These are phyloP conservation scores for Tulasnella sp. DNA, from an alignment of 768 basidiomycete species.

Conservation along the genomic window DNA sequence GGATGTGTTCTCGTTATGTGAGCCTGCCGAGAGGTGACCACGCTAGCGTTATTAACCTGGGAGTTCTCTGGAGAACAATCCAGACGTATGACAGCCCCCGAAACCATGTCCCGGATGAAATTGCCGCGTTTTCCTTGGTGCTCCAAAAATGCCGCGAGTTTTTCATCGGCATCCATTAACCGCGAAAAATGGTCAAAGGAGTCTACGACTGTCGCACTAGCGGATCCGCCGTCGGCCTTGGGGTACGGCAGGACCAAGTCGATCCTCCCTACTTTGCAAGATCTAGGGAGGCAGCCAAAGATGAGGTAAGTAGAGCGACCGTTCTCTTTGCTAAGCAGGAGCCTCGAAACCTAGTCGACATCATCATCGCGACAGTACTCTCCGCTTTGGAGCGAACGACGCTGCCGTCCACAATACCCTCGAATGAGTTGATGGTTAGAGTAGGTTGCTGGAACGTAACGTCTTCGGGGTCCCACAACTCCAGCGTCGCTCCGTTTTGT, in stretches of 20 bases:
- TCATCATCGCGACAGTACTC: neutral
- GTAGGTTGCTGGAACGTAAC: neutral
- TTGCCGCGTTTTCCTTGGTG: neutral
- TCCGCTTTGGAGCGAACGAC: neutral
- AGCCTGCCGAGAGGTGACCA: no score
- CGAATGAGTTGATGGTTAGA: neutral
- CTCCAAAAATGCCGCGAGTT: neutral
- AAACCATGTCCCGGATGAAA: neutral
- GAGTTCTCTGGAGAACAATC: neutral
- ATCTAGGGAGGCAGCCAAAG: neutral
- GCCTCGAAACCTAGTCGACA: neutral
- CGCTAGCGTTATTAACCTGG: no score
- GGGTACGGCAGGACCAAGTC: neutral
- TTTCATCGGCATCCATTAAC: neutral
- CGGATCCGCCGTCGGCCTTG: neutral
- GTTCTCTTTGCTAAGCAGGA: neutral
- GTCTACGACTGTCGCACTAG: neutral
- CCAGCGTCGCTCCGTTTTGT: neutral
- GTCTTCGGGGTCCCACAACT: neutral
- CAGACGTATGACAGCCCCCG: neutral
- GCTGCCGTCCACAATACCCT: neutral
- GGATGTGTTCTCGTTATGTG: neutral
- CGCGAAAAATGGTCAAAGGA: neutral
- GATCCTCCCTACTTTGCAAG: neutral
- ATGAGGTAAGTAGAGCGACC: neutral